Conservation (phyloP, 495 filamentous ascomycete species). For the Penicillium steckii region DNA sequence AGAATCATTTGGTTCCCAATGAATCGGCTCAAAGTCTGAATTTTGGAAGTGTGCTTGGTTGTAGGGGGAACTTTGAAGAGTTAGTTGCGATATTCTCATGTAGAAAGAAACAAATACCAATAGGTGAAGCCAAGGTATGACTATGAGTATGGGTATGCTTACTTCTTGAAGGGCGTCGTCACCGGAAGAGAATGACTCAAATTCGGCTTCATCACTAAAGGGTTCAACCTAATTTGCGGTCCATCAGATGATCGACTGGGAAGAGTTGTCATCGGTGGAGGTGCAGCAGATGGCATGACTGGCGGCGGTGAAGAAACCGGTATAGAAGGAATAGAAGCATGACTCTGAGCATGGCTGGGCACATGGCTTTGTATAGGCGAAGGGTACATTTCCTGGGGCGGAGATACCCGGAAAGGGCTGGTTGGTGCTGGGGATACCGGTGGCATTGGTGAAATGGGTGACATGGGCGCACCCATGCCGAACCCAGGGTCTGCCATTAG, state of each 20-base stretch:
- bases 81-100: constrained; percentile 43
- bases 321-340: constrained; percentile 27
- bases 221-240: constrained; percentile 49
- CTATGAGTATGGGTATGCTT: constrained; percentile 3
- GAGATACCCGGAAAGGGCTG: constrained; percentile 45
- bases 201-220: constrained; percentile 46
- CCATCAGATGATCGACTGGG: constrained; percentile 39
- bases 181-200: constrained; percentile 43
- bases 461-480: constrained; percentile 33
- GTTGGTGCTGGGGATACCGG: constrained; percentile 48
- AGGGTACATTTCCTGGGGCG: constrained; percentile 40
- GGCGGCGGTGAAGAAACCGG: constrained; percentile 35
- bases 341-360: constrained; percentile 12
- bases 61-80: constrained; percentile 59
- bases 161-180: constrained; percentile 48
- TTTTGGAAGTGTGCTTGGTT: constrained; percentile 84
- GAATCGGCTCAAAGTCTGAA: constrained; percentile 74
- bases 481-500: constrained; percentile 45
- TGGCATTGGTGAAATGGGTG: constrained; percentile 26
- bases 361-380: constrained; percentile 34
- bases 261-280: constrained; percentile 37
- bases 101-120: constrained; percentile 4
- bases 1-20: constrained; percentile 42
- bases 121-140: too few species aligned
- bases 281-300: constrained; percentile 31